Evolutionary conservation across 176 grass and related monocot species (phyloP).

Genomic region (Phyllostachys edulis): DNA sequence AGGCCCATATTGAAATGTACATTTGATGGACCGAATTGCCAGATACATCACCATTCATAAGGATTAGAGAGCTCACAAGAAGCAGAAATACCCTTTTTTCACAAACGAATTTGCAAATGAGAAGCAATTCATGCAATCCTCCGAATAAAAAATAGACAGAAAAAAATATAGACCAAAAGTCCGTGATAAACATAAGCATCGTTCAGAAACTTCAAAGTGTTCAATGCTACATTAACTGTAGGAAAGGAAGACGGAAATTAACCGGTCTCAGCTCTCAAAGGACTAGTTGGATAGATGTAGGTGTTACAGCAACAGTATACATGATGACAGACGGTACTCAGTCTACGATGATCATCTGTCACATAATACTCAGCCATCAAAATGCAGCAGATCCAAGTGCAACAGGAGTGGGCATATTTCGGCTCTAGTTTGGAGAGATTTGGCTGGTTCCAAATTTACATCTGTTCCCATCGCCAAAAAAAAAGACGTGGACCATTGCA

Average conservation of each 20-base stretch:
- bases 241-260: neutral
- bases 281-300: conserved; percentile 21
- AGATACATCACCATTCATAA: neutral
- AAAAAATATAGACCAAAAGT: neutral
- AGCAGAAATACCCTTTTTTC: neutral
- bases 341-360: neutral
- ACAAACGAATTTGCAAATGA: neutral
- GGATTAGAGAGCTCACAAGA: neutral
- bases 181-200: neutral
- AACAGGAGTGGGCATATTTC: neutral
- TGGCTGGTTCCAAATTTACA: neutral
- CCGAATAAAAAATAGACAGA: neutral
- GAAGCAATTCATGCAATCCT: neutral
- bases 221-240: neutral
- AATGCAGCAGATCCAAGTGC: neutral
- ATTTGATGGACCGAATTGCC: neutral
- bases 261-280: neutral
- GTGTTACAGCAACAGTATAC: conserved; percentile 36
- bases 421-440: neutral
- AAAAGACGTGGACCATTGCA: neutral
- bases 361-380: conserved; percentile 2
- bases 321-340: neutral
- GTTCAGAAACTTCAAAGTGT: neutral
- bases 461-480: neutral
- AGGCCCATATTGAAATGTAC: neutral